Base-by-base conservation (phyloP, 2,329 filamentous ascomycete genomes). In the Coniochaeta sp. region DNA sequence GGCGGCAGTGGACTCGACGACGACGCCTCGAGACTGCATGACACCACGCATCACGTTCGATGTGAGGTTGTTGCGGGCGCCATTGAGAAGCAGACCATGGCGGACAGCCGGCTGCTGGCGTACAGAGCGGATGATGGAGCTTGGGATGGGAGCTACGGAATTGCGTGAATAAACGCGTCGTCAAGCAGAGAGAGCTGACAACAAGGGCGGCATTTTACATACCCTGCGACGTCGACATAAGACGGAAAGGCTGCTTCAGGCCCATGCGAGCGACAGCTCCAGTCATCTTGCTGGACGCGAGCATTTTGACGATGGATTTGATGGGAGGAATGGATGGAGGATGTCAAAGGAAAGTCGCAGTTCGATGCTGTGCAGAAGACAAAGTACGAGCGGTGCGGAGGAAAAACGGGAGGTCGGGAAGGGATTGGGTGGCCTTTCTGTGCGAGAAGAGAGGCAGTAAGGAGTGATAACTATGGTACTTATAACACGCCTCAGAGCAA, bases 11-110 rank as follows among this genome's bases (percentile, higher is more conserved):
- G 68, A 63, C 65, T 69, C 68, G 52, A 63, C 68, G 62, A 69
- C 67, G 59, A 68, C 62, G 44, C 67, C 62, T 86, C 92, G 89
- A 74, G 89, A 92, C 73, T 88, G 91, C 64, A 66, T 68, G 88
- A 92, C 92, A 76, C 87, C 85, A 75, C 89, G 89, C 78, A 84
- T 85, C 76, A 83, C 80, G 69, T 72, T 71, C 73, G 80, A 75
- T 66, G 74, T 71, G 81, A 85, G 85, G 73, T 82, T 84, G 78
- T 85, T 81, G 78, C 84, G 83, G 75, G 84, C 82, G 77, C 82
- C 79, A 79, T 84, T 83, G 79, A 89, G 77, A 80, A 88, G 43
- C 59, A 69, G 63, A 44, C 64, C 66, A 58, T 67, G 60, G 26
- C 65, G 64, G 58, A 60, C 59, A 55, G 40, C 54, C 33, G 59